Percentiles rank a stretch among this genome's conserved stretches.
Conservation (phyloP, 371 early-diverging fungal genomes). For the Haplosporangium sp. region DNA sequence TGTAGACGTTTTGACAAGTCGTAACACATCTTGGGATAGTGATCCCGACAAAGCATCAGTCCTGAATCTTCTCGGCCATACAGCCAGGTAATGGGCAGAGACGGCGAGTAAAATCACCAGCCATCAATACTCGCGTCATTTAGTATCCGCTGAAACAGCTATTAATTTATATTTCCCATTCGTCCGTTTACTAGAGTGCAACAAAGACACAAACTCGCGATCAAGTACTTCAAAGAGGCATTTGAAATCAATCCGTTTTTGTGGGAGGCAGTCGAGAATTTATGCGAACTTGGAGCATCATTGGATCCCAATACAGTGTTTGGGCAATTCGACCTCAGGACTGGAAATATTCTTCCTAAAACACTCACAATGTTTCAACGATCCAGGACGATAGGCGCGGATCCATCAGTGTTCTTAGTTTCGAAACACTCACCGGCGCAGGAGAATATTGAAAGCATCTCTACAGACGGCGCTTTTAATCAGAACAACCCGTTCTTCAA, state of each 20-base stretch:
- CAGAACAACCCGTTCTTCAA: not conserved
- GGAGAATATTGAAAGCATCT: conserved; percentile 10
- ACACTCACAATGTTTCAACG: conserved; percentile 4
- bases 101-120: not conserved
- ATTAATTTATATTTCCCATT: no score
- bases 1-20: conserved; percentile 22
- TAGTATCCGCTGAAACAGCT: no score
- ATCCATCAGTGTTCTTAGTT: not conserved
- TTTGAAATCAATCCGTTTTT: conserved; percentile 66
- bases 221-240: conserved; percentile 56
- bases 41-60: conserved; percentile 56
- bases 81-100: conserved; percentile 41
- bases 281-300: conserved; percentile 63
- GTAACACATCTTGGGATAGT: conserved; percentile 2
- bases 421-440: conserved; percentile 5
- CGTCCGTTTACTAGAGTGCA: conserved; percentile 48
- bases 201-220: conserved; percentile 57
- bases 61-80: conserved; percentile 59
- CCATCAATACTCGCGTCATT: no score
- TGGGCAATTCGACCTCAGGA: conserved; percentile 21
- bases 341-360: conserved; percentile 3
- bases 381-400: conserved; percentile 4
- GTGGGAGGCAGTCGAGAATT: conserved; percentile 67
- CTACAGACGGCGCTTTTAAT: conserved; percentile 5
- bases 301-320: conserved; percentile 29